phyloP scores from a whole-genome alignment of 2,329 filamentous ascomycete genomes.

The Colletotrichum simmondsii region DNA sequence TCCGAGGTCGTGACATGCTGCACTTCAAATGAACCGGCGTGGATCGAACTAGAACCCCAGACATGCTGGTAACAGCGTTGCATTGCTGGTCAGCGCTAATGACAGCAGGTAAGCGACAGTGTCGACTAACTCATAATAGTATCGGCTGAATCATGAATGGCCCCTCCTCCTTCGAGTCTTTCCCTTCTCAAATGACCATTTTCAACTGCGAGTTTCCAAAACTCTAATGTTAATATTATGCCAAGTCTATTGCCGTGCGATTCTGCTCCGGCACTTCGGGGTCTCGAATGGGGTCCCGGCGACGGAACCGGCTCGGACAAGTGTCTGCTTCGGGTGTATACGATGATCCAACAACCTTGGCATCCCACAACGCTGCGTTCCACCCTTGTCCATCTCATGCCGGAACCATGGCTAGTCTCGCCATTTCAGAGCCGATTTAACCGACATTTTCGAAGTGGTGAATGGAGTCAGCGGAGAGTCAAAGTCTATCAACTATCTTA shows the following conservation, averaged over 20 bases:
- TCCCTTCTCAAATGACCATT: background rate
- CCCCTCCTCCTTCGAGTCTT: background rate
- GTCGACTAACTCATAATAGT: too few relatives aligned
- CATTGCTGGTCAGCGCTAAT: slow-evolving; percentile 22
- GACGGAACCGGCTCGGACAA: background rate
- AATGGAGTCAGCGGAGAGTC: background rate
- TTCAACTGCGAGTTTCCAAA: background rate
- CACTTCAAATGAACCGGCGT: background rate
- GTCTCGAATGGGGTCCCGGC: background rate
- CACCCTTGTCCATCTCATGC: background rate
- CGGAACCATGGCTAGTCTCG: background rate
- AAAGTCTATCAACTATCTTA: background rate
- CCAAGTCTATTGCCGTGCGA: background rate
- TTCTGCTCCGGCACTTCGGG: background rate
- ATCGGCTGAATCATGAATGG: background rate
- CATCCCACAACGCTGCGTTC: background rate
- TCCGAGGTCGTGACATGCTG: background rate
- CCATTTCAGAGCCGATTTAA: background rate
- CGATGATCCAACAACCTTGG: background rate
- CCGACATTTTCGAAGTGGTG: background rate
- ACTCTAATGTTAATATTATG: background rate
- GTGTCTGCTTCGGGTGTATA: background rate
- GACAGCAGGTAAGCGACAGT: background rate
- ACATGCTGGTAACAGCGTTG: background rate
- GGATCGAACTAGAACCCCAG: background rate